Evolutionary conservation across 2,329 filamentous ascomycete genomes (phyloP).

Genomic region (Aspergillus amoenus): DNA sequence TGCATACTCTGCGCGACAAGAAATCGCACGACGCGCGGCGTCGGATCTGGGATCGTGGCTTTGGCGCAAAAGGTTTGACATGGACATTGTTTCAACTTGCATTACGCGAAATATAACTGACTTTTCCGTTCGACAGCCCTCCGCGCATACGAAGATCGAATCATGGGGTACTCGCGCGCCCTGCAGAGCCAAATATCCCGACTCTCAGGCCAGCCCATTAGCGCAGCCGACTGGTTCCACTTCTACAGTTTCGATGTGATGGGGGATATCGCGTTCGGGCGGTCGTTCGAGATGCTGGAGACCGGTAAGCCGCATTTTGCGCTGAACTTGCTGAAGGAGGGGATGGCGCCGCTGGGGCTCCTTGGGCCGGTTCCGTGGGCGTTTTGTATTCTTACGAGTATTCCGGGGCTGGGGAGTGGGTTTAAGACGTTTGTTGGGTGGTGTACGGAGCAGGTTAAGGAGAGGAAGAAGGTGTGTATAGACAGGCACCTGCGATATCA

Average conservation of each 20-base stretch:
- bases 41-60: neutral
- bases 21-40: slow-evolving; percentile 1
- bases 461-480: neutral
- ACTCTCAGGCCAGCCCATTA: neutral
- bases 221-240: neutral
- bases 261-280: slow-evolving; percentile 1
- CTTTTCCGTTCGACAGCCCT: neutral
- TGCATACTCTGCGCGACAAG: slow-evolving; percentile 4
- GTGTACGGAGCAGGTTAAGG: neutral
- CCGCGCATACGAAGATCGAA: neutral
- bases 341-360: neutral
- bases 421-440: neutral
- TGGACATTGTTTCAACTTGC: too few relatives aligned
- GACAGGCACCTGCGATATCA: too few relatives aligned
- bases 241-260: slow-evolving; percentile 9
- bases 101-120: too few relatives aligned
- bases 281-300: slow-evolving; percentile 1
- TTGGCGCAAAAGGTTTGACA: too few relatives aligned
- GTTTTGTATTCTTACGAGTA: neutral
- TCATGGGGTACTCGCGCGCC: neutral
- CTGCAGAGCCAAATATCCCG: neutral
- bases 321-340: neutral
- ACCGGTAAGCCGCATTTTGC: neutral
- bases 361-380: neutral
- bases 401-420: neutral